These are phyloP conservation scores for Thuja plicata DNA, from an alignment of 83 land plant species.

Conservation along the genomic window DNA sequence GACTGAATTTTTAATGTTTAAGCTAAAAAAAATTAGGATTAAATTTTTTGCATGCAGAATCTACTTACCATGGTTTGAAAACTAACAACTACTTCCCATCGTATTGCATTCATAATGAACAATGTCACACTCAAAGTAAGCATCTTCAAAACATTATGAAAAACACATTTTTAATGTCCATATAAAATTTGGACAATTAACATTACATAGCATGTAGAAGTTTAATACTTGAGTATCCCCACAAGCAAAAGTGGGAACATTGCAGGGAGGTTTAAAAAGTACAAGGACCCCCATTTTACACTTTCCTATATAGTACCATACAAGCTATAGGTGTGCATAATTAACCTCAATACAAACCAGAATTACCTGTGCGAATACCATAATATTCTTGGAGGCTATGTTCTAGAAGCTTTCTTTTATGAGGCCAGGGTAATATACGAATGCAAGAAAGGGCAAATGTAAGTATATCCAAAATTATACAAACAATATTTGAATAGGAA, in stretches of 20 bases:
- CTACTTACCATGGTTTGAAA: background rate
- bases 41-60: background rate
- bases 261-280: background rate
- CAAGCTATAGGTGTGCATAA: background rate
- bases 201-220: background rate
- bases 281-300: background rate
- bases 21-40: no score
- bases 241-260: background rate
- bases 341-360: background rate
- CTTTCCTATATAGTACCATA: background rate
- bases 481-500: background rate
- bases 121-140: background rate
- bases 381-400: background rate
- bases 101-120: background rate
- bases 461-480: background rate
- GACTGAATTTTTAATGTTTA: no score
- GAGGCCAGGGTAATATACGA: background rate
- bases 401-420: background rate
- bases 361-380: background rate
- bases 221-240: background rate
- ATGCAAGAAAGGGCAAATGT: background rate
- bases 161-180: background rate
- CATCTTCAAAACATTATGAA: background rate
- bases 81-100: background rate
- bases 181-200: conserved; percentile 4